Evolutionary conservation across 176 grass and related monocot genomes (phyloP).

Genomic region (Avena eriantha): DNA sequence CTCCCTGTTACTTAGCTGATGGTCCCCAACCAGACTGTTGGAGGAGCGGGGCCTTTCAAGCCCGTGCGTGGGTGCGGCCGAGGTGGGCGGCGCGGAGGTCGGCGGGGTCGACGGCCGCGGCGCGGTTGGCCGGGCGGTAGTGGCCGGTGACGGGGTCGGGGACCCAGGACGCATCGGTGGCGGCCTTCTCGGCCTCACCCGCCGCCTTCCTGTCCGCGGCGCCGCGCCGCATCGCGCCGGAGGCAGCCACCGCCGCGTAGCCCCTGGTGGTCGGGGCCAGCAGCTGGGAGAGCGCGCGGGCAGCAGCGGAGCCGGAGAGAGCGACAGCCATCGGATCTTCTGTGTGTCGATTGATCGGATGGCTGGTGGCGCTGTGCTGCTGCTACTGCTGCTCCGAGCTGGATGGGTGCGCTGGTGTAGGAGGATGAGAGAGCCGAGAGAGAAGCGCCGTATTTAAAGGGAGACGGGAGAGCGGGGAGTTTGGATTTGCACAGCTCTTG

Average conservation of each 20-base stretch:
- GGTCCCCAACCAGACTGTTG: neutral
- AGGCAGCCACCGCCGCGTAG: slow-evolving; percentile 50
- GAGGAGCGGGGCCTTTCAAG: neutral
- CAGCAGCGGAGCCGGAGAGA: slow-evolving; percentile 44
- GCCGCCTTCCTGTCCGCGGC: slow-evolving; percentile 34
- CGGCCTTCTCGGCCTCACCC: slow-evolving; percentile 43
- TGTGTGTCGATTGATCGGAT: neutral
- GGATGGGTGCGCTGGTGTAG: neutral
- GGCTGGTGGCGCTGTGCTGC: slow-evolving; percentile 5
- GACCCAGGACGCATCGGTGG: slow-evolving; percentile 50
- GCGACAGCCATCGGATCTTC: slow-evolving; percentile 58
- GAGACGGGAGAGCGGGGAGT: neutral
- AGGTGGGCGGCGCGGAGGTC: slow-evolving; percentile 73
- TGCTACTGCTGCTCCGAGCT: neutral
- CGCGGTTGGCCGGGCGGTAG: slow-evolving; percentile 65
- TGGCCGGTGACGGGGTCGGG: slow-evolving; percentile 74
- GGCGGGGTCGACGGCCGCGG: slow-evolving; percentile 53
- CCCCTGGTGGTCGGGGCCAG: slow-evolving; percentile 46
- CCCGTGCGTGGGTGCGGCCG: slow-evolving; percentile 42
- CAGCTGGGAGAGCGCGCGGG: slow-evolving; percentile 41
- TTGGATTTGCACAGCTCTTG: neutral
- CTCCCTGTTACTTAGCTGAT: neutral
- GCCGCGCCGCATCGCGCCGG: slow-evolving; percentile 43
- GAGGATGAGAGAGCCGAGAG: neutral
- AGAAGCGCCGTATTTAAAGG: no score